phyloP scores from a whole-genome alignment of 129 eudicot genomes.

The Glebionis coronaria region DNA sequence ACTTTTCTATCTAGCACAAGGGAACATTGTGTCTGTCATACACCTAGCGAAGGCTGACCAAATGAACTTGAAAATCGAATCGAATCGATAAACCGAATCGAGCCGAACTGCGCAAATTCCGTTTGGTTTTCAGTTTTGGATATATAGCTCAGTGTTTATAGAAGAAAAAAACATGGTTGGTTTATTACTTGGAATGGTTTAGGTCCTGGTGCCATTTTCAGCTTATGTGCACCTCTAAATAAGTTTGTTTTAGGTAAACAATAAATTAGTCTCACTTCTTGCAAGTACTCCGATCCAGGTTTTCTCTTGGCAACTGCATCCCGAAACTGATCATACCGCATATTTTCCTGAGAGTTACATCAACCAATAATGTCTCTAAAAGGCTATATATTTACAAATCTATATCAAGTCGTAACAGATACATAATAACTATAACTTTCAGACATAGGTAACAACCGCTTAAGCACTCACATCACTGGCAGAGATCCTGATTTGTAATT shows the following conservation, averaged over 20 bases:
- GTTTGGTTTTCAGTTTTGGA: too few relatives aligned
- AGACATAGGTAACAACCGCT: neutral
- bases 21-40: too few relatives aligned
- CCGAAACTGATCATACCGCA: conserved; percentile 85
- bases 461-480: conserved; percentile 73
- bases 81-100: too few relatives aligned
- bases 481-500: conserved; percentile 64
- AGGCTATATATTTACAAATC: neutral
- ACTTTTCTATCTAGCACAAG: too few relatives aligned
- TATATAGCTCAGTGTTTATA: too few relatives aligned
- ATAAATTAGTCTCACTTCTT: conserved; percentile 53
- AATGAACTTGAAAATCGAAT: too few relatives aligned
- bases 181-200: conserved; percentile 14
- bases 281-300: conserved; percentile 97
- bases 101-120: too few relatives aligned
- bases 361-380: neutral
- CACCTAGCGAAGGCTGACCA: too few relatives aligned
- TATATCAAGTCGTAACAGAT: conserved; percentile 7
- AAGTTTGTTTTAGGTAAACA: neutral
- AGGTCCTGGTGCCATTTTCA: too few relatives aligned
- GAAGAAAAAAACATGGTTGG: neutral
- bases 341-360: conserved; percentile 55
- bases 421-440: neutral
- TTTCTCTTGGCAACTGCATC: conserved; percentile 73
- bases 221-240: neutral